Conservation (phyloP, 2,329 filamentous ascomycete genomes). For the Gaeumannomyces sp. region DNA sequence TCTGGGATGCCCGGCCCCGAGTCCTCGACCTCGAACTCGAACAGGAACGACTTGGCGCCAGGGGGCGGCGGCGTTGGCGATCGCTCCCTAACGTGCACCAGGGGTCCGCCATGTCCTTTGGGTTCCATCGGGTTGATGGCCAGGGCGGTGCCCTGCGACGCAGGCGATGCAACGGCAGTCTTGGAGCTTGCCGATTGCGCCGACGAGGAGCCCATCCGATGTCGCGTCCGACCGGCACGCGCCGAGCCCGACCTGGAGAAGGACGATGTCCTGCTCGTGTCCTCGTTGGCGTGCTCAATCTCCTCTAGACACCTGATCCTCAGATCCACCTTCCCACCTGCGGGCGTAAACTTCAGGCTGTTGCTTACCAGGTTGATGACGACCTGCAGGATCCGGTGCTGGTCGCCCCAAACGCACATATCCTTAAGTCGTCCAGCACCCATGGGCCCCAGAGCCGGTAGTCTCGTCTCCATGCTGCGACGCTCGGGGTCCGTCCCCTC, state of each 20-base stretch:
- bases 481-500: constrained; percentile 25
- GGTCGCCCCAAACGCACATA: constrained; percentile 88
- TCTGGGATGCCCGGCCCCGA: constrained; percentile 80
- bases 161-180: constrained; percentile 21
- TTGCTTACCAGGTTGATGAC: constrained; percentile 91
- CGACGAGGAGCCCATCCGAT: constrained; percentile 42
- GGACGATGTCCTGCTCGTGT: constrained; percentile 47
- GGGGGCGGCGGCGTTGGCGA: constrained; percentile 55
- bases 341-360: constrained; percentile 82
- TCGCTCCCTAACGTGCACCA: constrained; percentile 45
- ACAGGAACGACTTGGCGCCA: constrained; percentile 60
- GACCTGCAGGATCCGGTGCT: constrained; percentile 86
- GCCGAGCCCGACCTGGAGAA: constrained; percentile 40
- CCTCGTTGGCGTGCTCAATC: constrained; percentile 30
- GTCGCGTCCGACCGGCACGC: constrained; percentile 34
- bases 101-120: constrained; percentile 35
- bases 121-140: constrained; percentile 58
- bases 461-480: constrained; percentile 27
- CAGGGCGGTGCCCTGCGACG: constrained; percentile 44
- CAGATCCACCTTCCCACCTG: constrained; percentile 67
- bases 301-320: constrained; percentile 69
- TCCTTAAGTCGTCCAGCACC: constrained; percentile 69
- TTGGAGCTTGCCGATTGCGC: constrained; percentile 46
- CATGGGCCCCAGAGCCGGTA: constrained; percentile 54
- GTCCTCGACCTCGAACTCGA: constrained; percentile 86